Conservation (phyloP, 202 grass and related monocot genomes). For the Brachypodium distachyon region DNA sequence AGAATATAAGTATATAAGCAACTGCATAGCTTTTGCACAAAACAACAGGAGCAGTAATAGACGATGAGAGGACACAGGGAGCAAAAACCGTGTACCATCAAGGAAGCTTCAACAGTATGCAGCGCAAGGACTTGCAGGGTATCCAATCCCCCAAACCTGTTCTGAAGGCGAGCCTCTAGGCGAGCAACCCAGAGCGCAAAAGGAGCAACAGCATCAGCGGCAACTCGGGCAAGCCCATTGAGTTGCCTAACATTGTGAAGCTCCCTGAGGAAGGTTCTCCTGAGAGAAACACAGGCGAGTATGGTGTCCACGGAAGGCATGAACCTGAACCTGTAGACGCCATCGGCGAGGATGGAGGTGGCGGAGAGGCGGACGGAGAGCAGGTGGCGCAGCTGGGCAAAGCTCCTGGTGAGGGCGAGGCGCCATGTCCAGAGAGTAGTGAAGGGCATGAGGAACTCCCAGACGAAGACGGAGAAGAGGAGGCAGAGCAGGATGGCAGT, state of each 20-base stretch:
- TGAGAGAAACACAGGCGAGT: conserved; percentile 31
- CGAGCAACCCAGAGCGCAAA: conserved; percentile 24
- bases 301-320: conserved; percentile 25
- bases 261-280: conserved; percentile 39
- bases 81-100: conserved; percentile 9
- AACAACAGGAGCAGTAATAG: too few relatives aligned
- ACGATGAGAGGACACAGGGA: too few relatives aligned
- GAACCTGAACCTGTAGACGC: conserved; percentile 11
- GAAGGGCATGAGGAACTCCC: conserved; percentile 45
- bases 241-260: conserved; percentile 9
- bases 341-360: background rate
- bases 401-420: conserved; percentile 29
- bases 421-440: conserved; percentile 38
- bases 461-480: conserved; percentile 33
- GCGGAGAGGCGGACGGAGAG: conserved; percentile 18
- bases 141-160: conserved; percentile 32
- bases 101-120: conserved; percentile 36
- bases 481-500: conserved; percentile 34
- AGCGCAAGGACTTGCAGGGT: conserved; percentile 30
- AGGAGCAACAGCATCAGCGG: conserved; percentile 29
- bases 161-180: conserved; percentile 26
- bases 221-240: conserved; percentile 19
- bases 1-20: background rate
- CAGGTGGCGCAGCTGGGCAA: conserved; percentile 28
- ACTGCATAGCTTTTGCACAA: too few relatives aligned